These are phyloP conservation scores for Candida albicans DNA, from an alignment of 1,139 yeast species.

Conservation along the genomic window DNA sequence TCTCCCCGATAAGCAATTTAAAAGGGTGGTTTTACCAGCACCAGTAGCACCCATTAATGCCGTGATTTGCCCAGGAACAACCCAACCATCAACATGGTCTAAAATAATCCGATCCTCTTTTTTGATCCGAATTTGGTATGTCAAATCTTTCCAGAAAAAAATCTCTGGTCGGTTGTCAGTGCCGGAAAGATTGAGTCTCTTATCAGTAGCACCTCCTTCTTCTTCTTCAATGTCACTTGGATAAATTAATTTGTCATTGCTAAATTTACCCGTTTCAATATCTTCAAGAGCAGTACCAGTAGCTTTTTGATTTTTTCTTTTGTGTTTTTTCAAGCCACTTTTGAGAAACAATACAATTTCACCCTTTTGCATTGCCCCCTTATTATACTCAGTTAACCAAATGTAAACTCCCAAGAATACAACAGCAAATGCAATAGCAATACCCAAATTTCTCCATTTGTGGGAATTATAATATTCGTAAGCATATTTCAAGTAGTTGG, in stretches of 20 bases:
- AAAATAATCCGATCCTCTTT: slow-evolving; percentile 62
- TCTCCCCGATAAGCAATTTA: slow-evolving; percentile 34
- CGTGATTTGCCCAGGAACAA: slow-evolving; percentile 33
- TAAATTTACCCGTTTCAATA: slow-evolving; percentile 11
- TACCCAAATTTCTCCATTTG: slow-evolving; percentile 86
- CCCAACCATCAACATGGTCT: slow-evolving; percentile 70
- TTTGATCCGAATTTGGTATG: slow-evolving; percentile 71
- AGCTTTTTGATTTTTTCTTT: slow-evolving; percentile 13
- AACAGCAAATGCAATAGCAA: slow-evolving; percentile 54
- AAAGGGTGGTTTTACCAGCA: slow-evolving; percentile 35
- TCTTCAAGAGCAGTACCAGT: slow-evolving; percentile 2
- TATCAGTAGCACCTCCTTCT: slow-evolving; percentile 4
- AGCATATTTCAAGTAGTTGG: slow-evolving; percentile 48
- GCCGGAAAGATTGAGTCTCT: too few relatives aligned
- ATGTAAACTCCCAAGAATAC: slow-evolving; percentile 60
- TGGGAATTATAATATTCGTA: slow-evolving; percentile 56
- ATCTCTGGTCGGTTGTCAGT: slow-evolving; percentile 31
- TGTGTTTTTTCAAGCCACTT: slow-evolving; percentile 53
- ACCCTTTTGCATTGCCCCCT: slow-evolving; percentile 83
- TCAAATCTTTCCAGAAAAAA: slow-evolving; percentile 79
- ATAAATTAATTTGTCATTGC: slow-evolving; percentile 14
- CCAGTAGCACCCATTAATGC: slow-evolving; percentile 35
- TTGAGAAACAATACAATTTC: slow-evolving; percentile 70
- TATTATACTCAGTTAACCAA: slow-evolving; percentile 61
- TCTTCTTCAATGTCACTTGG: slow-evolving; percentile 9